Evolutionary conservation across 2,329 filamentous ascomycete genomes (phyloP).

Genomic region (Scorias spongiosa): DNA sequence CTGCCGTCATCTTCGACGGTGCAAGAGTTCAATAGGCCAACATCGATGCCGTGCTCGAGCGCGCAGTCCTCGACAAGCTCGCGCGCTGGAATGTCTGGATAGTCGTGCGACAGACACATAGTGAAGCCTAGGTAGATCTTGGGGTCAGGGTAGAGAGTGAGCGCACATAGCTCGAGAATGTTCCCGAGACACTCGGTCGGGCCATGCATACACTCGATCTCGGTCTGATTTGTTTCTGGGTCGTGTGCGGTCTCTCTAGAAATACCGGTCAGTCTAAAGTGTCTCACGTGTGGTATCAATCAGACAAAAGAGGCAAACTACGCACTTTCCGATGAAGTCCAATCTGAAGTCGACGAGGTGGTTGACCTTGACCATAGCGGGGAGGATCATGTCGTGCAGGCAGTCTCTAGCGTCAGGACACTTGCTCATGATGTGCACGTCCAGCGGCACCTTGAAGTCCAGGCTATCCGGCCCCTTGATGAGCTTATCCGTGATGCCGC

Average conservation of each 20-base stretch:
- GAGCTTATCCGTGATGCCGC: slow-evolving; percentile 12
- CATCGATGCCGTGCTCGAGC: slow-evolving; percentile 77
- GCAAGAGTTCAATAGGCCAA: slow-evolving; percentile 67
- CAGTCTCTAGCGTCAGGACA: slow-evolving; percentile 85
- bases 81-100: slow-evolving; percentile 59
- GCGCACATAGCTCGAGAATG: slow-evolving; percentile 85
- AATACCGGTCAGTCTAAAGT: neutral
- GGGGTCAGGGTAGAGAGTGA: slow-evolving; percentile 64
- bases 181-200: slow-evolving; percentile 84
- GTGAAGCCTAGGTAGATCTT: slow-evolving; percentile 86
- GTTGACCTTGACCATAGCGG: slow-evolving; percentile 66
- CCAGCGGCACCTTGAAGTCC: slow-evolving; percentile 49
- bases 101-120: slow-evolving; percentile 72
- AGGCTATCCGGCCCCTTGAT: slow-evolving; percentile 10
- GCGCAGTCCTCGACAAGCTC: slow-evolving; percentile 76
- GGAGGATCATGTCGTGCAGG: slow-evolving; percentile 63
- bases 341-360: slow-evolving; percentile 83
- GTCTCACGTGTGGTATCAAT: no score
- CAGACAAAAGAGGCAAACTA: slow-evolving; percentile 3
- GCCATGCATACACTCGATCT: slow-evolving; percentile 78
- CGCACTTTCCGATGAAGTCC: slow-evolving; percentile 73
- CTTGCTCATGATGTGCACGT: slow-evolving; percentile 90
- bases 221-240: slow-evolving; percentile 33
- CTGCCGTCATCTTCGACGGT: slow-evolving; percentile 61
- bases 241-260: slow-evolving; percentile 49